Percentiles rank a stretch among this genome's conserved stretches.
Evolutionary conservation across 345 rosid species (phyloP).

Genomic region (Lepidium didymum): DNA sequence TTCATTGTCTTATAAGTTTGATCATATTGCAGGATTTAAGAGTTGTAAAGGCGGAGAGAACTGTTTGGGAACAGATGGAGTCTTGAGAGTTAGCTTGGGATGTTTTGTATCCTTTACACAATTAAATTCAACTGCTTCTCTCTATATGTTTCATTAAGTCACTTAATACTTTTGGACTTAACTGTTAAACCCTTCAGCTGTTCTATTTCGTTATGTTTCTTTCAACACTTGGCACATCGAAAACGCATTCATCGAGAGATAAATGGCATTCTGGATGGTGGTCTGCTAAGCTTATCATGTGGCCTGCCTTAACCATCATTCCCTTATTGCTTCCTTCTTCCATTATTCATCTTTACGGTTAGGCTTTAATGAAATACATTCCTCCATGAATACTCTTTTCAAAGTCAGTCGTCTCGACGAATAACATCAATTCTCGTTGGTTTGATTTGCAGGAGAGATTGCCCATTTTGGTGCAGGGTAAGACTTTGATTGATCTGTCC

Average conservation of each 20-base stretch:
- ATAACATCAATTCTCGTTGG: neutral
- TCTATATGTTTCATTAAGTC: neutral
- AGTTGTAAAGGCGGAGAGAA: slow-evolving; percentile 65
- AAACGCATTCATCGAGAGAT: slow-evolving; percentile 53
- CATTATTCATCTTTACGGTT: slow-evolving; percentile 69
- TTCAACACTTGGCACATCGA: slow-evolving; percentile 60
- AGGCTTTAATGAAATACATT: neutral
- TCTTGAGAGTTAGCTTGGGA: slow-evolving; percentile 92
- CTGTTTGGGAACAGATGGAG: slow-evolving; percentile 90
- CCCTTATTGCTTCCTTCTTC: slow-evolving; percentile 70
- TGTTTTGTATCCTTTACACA: slow-evolving; percentile 80
- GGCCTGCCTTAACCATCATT: slow-evolving; percentile 54
- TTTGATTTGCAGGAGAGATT: slow-evolving; percentile 62
- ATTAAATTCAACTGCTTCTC: neutral
- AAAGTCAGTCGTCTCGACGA: neutral
- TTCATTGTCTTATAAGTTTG: slow-evolving; percentile 11
- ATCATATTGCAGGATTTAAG: slow-evolving; percentile 49
- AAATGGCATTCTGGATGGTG: slow-evolving; percentile 98
- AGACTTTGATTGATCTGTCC: slow-evolving; percentile 3
- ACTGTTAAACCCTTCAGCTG: slow-evolving; percentile 28
- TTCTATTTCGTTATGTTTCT: slow-evolving; percentile 74
- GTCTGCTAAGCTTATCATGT: slow-evolving; percentile 56
- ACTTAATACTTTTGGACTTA: slow-evolving; percentile 26
- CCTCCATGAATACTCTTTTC: neutral
- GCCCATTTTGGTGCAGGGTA: slow-evolving; percentile 99